phyloP scores from a whole-genome alignment of 805 yeast genomes.

The Candida endomychidarum region DNA sequence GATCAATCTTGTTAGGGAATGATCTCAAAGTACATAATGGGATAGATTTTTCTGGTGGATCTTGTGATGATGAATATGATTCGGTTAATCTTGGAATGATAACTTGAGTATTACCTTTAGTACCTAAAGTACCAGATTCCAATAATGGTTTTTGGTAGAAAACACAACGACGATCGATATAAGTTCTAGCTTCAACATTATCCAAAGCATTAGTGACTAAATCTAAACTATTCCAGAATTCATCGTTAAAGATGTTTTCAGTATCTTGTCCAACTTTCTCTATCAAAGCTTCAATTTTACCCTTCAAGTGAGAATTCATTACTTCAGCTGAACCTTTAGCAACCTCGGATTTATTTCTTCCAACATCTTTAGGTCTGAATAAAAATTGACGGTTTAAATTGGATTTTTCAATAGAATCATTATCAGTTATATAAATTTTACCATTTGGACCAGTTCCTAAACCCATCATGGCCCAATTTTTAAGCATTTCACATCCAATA shows the following conservation, averaged over 20 bases:
- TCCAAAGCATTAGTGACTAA: conserved; percentile 96
- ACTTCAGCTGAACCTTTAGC: conserved; percentile 80
- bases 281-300: conserved; percentile 70
- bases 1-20: conserved; percentile 97
- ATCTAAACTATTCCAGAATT: conserved; percentile 81
- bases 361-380: conserved; percentile 93
- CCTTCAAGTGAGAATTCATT: conserved; percentile 83
- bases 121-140: conserved; percentile 97
- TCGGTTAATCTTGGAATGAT: conserved; percentile 92
- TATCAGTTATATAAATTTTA: conserved; percentile 82
- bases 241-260: conserved; percentile 79
- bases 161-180: conserved; percentile 95
- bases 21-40: conserved; percentile 97
- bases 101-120: conserved; percentile 98
- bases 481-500: conserved; percentile 97
- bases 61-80: conserved; percentile 93
- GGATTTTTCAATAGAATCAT: conserved; percentile 92
- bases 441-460: conserved; percentile 91
- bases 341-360: conserved; percentile 83
- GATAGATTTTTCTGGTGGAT: conserved; percentile 97
- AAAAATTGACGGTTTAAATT: conserved; percentile 95
- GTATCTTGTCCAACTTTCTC: conserved; percentile 96
- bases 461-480: conserved; percentile 97
- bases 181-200: conserved; percentile 96
- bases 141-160: conserved; percentile 86